phyloP scores from a whole-genome alignment of 768 basidiomycete species.

The Psilocybe cubensis region DNA sequence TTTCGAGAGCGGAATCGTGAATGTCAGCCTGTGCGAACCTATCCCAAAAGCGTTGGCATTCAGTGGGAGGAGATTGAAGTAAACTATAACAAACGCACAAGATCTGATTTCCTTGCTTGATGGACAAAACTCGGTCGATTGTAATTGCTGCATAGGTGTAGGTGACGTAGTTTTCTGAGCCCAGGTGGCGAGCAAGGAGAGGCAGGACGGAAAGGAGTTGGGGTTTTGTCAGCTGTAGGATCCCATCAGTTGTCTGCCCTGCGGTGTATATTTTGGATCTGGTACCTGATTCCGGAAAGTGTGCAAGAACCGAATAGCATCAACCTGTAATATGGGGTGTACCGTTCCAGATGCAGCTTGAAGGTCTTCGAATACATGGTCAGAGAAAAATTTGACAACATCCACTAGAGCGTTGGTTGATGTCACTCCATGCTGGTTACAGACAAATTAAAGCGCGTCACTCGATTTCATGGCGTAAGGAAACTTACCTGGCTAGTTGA shows the following conservation, averaged over 20 bases:
- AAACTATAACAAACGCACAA: constrained; percentile 53
- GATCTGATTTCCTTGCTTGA: constrained; percentile 76
- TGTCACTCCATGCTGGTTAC: constrained; percentile 85
- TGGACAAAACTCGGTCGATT: constrained; percentile 94
- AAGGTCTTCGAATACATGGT: constrained; percentile 87
- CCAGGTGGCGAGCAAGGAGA: constrained; percentile 79
- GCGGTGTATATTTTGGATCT: constrained; percentile 14
- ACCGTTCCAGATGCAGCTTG: constrained; percentile 67
- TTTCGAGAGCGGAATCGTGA: constrained; percentile 74
- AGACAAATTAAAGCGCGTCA: background rate
- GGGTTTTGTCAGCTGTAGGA: constrained; percentile 80
- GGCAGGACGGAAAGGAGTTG: constrained; percentile 93
- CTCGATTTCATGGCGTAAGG: background rate
- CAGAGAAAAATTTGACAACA: constrained; percentile 94
- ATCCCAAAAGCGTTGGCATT: constrained; percentile 4
- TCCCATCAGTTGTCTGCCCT: background rate
- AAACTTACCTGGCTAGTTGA: constrained; percentile 75
- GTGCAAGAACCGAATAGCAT: constrained; percentile 92
- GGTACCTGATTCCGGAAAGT: constrained; percentile 94
- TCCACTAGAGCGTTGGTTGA: constrained; percentile 91
- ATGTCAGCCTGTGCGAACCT: constrained; percentile 92
- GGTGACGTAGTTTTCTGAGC: constrained; percentile 85
- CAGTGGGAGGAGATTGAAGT: background rate
- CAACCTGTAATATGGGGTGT: constrained; percentile 92
- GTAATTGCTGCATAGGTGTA: constrained; percentile 98